Conservation (phyloP, 1,139 yeast genomes). For the Suzukiozyma palmioleophila region DNA sequence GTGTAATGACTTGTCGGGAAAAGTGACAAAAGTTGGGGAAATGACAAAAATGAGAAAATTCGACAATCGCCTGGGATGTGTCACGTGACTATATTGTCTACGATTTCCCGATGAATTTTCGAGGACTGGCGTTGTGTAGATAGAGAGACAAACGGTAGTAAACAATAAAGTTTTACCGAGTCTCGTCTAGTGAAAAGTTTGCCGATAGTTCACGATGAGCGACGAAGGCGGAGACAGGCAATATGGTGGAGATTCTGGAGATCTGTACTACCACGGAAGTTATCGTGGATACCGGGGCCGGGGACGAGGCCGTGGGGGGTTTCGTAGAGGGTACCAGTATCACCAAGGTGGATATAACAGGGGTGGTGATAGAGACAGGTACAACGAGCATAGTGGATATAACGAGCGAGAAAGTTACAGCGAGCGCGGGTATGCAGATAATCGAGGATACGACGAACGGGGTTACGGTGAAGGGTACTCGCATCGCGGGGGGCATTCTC, state of each 20-base stretch:
- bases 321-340: conserved; percentile 4
- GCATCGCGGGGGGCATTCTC: background rate
- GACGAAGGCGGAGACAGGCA: conserved; percentile 4
- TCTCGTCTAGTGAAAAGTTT: too few species aligned
- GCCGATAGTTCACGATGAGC: background rate
- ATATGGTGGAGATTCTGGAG: conserved; percentile 5
- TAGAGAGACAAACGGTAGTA: too few species aligned
- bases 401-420: conserved; percentile 2
- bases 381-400: conserved; percentile 2
- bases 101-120: too few species aligned
- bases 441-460: conserved; percentile 4
- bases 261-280: conserved; percentile 6
- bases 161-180: too few species aligned
- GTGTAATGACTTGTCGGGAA: background rate
- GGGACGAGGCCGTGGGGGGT: conserved; percentile 13
- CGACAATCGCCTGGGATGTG: too few species aligned
- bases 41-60: too few species aligned
- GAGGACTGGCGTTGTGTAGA: too few species aligned
- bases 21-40: background rate
- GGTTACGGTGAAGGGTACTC: conserved; percentile 4
- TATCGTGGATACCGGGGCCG: conserved; percentile 17
- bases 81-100: too few species aligned
- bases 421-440: conserved; percentile 1
- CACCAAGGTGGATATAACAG: conserved; percentile 17
- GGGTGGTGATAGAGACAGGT: conserved; percentile 7